Conservation (phyloP, 2,329 filamentous ascomycete species). For the Trichoderma breve region DNA sequence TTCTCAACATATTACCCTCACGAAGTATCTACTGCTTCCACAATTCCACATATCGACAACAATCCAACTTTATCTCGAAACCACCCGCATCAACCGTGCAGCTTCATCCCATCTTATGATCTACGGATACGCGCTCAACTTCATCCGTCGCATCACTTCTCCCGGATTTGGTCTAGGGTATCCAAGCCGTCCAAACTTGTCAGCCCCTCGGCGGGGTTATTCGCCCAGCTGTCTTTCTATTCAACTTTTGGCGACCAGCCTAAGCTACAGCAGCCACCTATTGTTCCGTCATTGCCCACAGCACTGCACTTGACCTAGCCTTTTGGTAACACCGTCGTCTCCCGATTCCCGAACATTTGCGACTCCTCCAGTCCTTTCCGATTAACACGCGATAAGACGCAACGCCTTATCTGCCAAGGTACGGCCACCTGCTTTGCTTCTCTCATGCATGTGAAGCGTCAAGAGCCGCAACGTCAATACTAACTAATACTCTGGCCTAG, state of each 20-base stretch:
- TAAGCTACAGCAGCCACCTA: not conserved
- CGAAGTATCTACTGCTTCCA: not conserved
- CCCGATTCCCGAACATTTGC: not conserved
- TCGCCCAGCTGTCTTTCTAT: not conserved
- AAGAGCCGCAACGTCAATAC: not conserved
- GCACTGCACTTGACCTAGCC: not conserved
- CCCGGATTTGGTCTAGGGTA: constrained; percentile 15
- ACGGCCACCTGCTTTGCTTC: not conserved
- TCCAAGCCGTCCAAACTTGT: constrained; percentile 1
- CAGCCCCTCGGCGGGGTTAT: constrained; percentile 18
- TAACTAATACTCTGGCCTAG: not conserved
- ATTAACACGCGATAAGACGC: not conserved
- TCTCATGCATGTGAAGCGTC: not conserved
- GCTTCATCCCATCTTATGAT: not conserved
- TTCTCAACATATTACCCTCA: not conserved
- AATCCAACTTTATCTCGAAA: not conserved
- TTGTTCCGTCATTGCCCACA: not conserved
- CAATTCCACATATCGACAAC: not conserved
- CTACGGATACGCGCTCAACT: not conserved
- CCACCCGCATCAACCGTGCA: not conserved
- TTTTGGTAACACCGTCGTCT: not conserved
- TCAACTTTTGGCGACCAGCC: not conserved
- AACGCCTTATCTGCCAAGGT: constrained; percentile 5
- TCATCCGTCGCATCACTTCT: not conserved
- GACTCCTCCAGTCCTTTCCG: not conserved